Base-by-base conservation (phyloP, 371 early-diverging fungal genomes). In the Mortierella sp. region DNA sequence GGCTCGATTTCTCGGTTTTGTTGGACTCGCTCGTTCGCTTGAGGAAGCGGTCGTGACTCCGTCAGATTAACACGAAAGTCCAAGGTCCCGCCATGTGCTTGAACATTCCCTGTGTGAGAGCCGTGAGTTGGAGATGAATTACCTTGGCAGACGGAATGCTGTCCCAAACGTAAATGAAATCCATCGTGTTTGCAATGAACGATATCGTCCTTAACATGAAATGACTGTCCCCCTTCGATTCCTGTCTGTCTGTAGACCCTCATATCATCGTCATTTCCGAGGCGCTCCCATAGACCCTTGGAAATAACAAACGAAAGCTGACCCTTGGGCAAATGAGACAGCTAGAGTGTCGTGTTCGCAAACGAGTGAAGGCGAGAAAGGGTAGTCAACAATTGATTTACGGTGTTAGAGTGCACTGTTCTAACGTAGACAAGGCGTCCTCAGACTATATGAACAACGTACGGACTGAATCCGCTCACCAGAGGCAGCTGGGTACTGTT, bases 321-420 rank as follows among this genome's bases (percentile, higher is more conserved):
- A n/a, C 28, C 73, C n/a, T 72, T 47, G 27, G 63, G 52, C 50
- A 67, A 23, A 19, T 67, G 59, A 16, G 73, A 72, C 7, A 72
- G 41, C 64, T 72, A 50, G 0, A n/a, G 47, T 2, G 26, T 50
- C 13, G 38, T 34, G 34, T 34, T 34, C 34, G 10, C 10, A 4
- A 34, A 30, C 4, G 30, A 27, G n/a, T 13, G 26, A 24, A 24
- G 38, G 16, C 26, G 21, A 45, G 5, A 31, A 56, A 24, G 39
- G 26, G 9, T 46, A 28, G 6, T 23, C 49, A 58, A 24, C 28
- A 24, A 46, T n/a, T 16, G 19, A 45, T 54, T 51, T 50, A 10
- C 34, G 7, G 10, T 34, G 10, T 7, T 7, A 34, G 34, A 34
- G 34, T 10, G 34, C 34, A 10, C 34, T 10, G 34, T 34, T n/a